Evolutionary conservation across 257 asterid species (phyloP).

Genomic region (Nicotiana undulata): DNA sequence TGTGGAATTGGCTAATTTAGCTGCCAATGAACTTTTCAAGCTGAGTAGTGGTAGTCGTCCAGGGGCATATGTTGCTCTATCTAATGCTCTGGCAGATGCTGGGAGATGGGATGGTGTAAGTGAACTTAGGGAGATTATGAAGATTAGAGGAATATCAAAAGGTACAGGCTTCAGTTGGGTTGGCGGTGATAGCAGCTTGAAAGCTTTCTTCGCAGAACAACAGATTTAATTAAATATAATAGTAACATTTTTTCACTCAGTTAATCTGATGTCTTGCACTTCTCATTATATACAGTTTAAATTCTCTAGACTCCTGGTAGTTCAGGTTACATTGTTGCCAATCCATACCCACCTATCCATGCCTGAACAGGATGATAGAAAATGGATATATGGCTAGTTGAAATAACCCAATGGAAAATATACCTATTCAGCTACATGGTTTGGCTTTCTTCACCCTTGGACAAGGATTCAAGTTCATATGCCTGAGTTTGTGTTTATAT

Average conservation of each 20-base stretch:
- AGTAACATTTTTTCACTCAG: not conserved
- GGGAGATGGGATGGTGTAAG: constrained; percentile 86
- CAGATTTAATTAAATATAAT: constrained; percentile 9
- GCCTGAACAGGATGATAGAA: not conserved
- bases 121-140: constrained; percentile 80
- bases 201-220: constrained; percentile 63
- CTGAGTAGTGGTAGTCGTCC: constrained; percentile 40
- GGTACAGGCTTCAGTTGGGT: constrained; percentile 91
- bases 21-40: constrained; percentile 74
- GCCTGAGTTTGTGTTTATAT: not conserved
- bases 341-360: not conserved
- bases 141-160: constrained; percentile 63
- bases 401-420: not conserved
- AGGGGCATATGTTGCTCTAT: constrained; percentile 74
- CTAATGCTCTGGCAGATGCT: constrained; percentile 77
- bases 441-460: not conserved
- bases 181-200: constrained; percentile 50
- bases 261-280: not conserved
- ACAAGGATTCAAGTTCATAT: not conserved
- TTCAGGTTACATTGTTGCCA: not conserved
- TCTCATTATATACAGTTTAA: not conserved
- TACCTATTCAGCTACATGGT: not conserved
- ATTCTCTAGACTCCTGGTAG: not conserved
- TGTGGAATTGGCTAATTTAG: constrained; percentile 69
- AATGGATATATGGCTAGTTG: not conserved